Evolutionary conservation across 352 stramenopile genomes (phyloP).

Genomic region (Pythium pyrilobum): DNA sequence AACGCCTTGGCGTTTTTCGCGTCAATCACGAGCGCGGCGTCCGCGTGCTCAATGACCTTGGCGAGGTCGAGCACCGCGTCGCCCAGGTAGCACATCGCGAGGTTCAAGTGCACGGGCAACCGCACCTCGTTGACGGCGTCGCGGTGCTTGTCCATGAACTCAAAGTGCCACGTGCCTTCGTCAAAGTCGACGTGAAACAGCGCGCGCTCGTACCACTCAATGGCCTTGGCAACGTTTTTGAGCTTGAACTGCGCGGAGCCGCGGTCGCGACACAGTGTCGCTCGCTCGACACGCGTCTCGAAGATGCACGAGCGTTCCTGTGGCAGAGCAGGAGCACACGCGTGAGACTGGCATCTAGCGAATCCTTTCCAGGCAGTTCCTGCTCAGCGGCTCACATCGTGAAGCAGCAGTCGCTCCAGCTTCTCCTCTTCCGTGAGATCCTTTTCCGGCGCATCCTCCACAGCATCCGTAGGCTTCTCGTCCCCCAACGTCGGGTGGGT

Average conservation of each 20-base stretch:
- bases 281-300: conserved; percentile 69
- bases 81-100: conserved; percentile 67
- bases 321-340: too few species aligned
- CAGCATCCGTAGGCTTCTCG: not conserved
- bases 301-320: conserved; percentile 84
- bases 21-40: conserved; percentile 70
- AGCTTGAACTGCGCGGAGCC: conserved; percentile 56
- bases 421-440: conserved; percentile 11
- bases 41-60: conserved; percentile 63
- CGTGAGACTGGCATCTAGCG: not conserved
- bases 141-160: conserved; percentile 75
- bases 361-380: too few species aligned
- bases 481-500: too few species aligned
- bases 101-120: conserved; percentile 74
- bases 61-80: conserved; percentile 25
- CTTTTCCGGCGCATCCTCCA: not conserved
- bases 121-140: conserved; percentile 65
- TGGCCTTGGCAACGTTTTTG: conserved; percentile 35
- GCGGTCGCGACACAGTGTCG: conserved; percentile 53
- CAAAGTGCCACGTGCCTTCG: conserved; percentile 81
- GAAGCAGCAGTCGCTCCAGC: conserved; percentile 13
- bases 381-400: conserved; percentile 6
- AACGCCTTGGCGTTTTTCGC: conserved; percentile 77
- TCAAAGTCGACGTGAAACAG: conserved; percentile 83
- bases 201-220: conserved; percentile 73